A percentile compares a stretch with the other conserved stretches of the same genome.
These are phyloP conservation scores for Chaetomium globosum DNA, from an alignment of 2,329 filamentous ascomycete genomes.

Conservation along the genomic window DNA sequence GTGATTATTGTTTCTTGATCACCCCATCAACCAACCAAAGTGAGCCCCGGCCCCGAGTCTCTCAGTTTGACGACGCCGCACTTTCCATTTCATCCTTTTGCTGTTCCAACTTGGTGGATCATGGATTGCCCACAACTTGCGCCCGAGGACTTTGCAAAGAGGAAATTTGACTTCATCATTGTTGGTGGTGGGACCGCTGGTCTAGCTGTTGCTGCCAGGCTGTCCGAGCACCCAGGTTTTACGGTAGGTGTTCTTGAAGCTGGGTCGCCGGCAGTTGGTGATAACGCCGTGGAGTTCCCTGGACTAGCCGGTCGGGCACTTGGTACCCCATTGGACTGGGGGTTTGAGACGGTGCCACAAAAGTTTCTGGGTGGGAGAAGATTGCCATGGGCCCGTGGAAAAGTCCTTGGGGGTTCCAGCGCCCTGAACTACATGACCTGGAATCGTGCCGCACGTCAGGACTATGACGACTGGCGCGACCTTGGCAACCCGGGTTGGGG, in stretches of 20 bases:
- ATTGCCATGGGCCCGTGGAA: slow-evolving; percentile 49
- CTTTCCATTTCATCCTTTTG: no score
- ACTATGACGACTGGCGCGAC: slow-evolving; percentile 60
- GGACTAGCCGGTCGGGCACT: slow-evolving; percentile 44
- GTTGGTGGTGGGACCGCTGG: slow-evolving; percentile 60
- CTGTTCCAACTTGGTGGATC: no score
- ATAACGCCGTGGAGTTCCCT: slow-evolving; percentile 42
- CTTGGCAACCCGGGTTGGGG: slow-evolving; percentile 63
- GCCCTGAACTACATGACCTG: slow-evolving; percentile 63
- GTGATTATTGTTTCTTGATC: neutral
- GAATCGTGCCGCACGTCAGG: slow-evolving; percentile 50
- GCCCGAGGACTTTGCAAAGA: slow-evolving; percentile 26
- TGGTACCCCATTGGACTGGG: slow-evolving; percentile 47
- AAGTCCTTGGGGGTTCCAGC: slow-evolving; percentile 64
- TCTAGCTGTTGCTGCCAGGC: slow-evolving; percentile 52
- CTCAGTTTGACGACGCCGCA: neutral
- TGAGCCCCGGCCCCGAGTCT: neutral
- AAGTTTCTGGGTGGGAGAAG: slow-evolving; percentile 44
- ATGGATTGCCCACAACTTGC: slow-evolving; percentile 3
- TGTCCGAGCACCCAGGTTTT: slow-evolving; percentile 49
- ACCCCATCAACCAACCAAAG: neutral
- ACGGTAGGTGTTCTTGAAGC: slow-evolving; percentile 52
- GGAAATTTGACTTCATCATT: slow-evolving; percentile 43
- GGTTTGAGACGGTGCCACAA: slow-evolving; percentile 47
- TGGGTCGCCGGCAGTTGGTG: slow-evolving; percentile 39